Percentiles rank a stretch among this genome's conserved stretches.
phyloP scores from a whole-genome alignment of 129 eudicot species.

The Arctium lappa region DNA sequence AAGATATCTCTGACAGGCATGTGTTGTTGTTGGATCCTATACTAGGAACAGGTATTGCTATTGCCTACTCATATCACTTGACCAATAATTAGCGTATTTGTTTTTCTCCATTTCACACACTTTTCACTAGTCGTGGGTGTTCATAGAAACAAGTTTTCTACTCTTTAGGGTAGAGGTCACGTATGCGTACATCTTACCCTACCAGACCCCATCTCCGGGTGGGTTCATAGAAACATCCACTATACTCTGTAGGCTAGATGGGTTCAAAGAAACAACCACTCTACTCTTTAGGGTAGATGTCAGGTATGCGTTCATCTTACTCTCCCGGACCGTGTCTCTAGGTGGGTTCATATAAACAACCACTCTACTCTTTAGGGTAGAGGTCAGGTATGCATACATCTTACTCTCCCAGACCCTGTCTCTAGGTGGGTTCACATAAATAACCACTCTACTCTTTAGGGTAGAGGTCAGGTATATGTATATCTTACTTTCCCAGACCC shows the following conservation, averaged over 20 bases:
- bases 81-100: not conserved
- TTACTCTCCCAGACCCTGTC: too few relatives aligned
- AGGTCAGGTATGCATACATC: too few relatives aligned
- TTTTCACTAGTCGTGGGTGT: not conserved
- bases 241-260: too few relatives aligned
- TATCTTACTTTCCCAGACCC: not conserved
- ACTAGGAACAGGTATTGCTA: slow-evolving; percentile 64
- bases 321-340: too few relatives aligned
- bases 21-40: slow-evolving; percentile 80
- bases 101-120: not conserved
- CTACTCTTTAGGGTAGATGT: not conserved
- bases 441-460: not conserved
- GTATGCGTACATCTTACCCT: not conserved
- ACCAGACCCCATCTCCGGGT: too few relatives aligned
- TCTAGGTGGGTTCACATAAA: too few relatives aligned
- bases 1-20: slow-evolving; percentile 77
- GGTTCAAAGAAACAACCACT: not conserved
- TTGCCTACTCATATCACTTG: not conserved
- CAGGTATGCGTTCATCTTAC: not conserved
- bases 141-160: not conserved
- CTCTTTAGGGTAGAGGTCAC: not conserved
- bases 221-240: too few relatives aligned
- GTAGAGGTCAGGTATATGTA: not conserved
- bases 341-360: too few relatives aligned
- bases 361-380: too few relatives aligned